A percentile compares a stretch with the other conserved stretches of the same genome.
Evolutionary conservation across 2,329 filamentous ascomycete species (phyloP).

Genomic region (Sclerotinia subarctica): DNA sequence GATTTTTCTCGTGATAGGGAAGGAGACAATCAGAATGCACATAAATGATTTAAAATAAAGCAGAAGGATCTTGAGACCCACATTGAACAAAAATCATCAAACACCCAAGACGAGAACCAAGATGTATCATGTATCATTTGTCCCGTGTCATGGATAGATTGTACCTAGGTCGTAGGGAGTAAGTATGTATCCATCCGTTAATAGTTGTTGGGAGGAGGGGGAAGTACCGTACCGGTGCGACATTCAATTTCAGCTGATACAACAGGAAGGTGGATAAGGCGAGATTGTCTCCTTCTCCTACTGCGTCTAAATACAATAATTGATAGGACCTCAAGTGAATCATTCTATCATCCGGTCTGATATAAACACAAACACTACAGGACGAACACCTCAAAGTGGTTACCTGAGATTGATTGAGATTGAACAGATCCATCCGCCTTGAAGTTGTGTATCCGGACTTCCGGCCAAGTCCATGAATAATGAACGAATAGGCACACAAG

Average conservation of each 20-base stretch:
- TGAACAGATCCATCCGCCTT: conserved; percentile 10
- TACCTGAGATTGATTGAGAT: conserved; percentile 11
- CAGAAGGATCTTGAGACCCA: conserved; percentile 3
- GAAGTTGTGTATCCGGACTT: not conserved
- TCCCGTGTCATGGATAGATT: not conserved
- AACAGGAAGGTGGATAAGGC: conserved; percentile 16
- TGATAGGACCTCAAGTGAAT: not conserved
- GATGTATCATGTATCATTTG: not conserved
- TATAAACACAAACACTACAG: conserved; percentile 1
- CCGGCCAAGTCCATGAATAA: not conserved
- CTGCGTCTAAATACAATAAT: not conserved
- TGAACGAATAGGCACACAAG: not conserved
- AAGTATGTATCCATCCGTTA: conserved; percentile 3
- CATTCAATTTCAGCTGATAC: conserved; percentile 13
- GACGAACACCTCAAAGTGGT: not conserved
- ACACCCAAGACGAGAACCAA: conserved; percentile 7
- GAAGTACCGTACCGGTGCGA: not conserved
- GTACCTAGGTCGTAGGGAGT: not conserved
- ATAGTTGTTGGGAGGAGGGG: not conserved
- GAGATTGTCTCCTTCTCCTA: conserved; percentile 8
- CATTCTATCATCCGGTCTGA: not conserved
- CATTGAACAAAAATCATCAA: not conserved
- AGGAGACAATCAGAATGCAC: conserved; percentile 1
- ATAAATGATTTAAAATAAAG: not conserved
- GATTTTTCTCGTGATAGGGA: conserved; percentile 15